Percentiles rank a stretch among this genome's conserved stretches.
Evolutionary conservation across 2,329 filamentous ascomycete species (phyloP).

Genomic region (Stachybotrys chartarum): DNA sequence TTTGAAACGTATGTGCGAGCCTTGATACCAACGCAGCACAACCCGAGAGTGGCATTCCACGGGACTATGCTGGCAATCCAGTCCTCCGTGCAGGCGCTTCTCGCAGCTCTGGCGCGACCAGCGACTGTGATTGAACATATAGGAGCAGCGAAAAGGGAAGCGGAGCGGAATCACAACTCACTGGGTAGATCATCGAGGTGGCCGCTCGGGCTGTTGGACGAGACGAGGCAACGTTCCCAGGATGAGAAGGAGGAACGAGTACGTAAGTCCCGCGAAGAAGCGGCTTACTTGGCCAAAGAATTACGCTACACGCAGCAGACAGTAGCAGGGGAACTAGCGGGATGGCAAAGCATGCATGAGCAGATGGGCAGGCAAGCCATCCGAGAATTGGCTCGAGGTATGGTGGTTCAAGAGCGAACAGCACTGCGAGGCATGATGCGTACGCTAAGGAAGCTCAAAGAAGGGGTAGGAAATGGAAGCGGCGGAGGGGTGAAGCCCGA

Average conservation of each 20-base stretch:
- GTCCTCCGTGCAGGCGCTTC: conserved; percentile 73
- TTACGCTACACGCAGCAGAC: conserved; percentile 88
- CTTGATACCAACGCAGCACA: conserved; percentile 61
- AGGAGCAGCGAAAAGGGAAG: conserved; percentile 62
- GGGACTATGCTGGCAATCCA: conserved; percentile 73
- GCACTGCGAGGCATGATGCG: conserved; percentile 74
- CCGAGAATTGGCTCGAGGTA: conserved; percentile 66
- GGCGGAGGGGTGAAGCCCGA: neutral
- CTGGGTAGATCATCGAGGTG: conserved; percentile 69
- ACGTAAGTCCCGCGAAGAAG: conserved; percentile 60
- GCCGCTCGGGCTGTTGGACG: conserved; percentile 78
- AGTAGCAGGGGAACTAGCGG: conserved; percentile 83
- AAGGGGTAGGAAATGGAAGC: neutral
- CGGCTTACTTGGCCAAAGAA: conserved; percentile 70
- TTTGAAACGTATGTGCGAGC: conserved; percentile 65
- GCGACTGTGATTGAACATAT: conserved; percentile 72
- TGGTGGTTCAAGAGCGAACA: conserved; percentile 74
- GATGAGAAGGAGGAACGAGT: conserved; percentile 81
- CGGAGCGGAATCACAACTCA: conserved; percentile 71
- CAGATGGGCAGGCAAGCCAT: conserved; percentile 69
- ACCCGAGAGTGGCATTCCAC: conserved; percentile 67
- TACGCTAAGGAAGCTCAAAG: conserved; percentile 58
- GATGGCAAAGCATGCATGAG: conserved; percentile 87
- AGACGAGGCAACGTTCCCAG: conserved; percentile 73
- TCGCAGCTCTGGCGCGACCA: conserved; percentile 72